Conservation (phyloP, 257 asterid genomes). For the Salvia rosmarinus region DNA sequence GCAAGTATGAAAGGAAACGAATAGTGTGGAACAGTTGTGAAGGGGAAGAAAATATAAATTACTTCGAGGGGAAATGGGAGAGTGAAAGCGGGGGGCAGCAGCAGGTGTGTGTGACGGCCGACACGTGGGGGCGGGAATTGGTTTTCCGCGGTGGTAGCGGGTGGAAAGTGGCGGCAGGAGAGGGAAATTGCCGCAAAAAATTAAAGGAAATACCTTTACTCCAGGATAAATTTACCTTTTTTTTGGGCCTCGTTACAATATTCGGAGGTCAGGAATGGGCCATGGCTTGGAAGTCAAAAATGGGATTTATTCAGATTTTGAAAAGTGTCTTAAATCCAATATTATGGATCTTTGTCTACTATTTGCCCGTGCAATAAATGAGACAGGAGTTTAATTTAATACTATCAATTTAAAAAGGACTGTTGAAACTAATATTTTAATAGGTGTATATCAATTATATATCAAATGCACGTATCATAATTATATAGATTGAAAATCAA, state of each 20-base stretch:
- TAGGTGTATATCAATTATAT: too few species aligned
- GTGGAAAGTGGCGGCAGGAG: conserved; percentile 39
- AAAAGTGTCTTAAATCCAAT: too few species aligned
- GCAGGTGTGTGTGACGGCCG: conserved; percentile 1
- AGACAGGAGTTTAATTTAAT: too few species aligned
- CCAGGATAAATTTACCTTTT: not conserved
- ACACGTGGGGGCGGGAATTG: conserved; percentile 56
- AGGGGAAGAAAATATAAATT: conserved; percentile 10
- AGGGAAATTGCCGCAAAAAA: not conserved
- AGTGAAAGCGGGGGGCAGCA: not conserved
- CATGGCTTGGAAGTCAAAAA: too few species aligned
- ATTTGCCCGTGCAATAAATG: too few species aligned
- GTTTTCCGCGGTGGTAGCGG: conserved; percentile 35
- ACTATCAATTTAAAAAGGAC: too few species aligned
- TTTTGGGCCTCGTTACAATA: not conserved
- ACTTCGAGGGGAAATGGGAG: conserved; percentile 18
- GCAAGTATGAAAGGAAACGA: not conserved
- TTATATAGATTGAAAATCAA: too few species aligned
- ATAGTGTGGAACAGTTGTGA: conserved; percentile 8
- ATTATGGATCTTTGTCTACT: too few species aligned
- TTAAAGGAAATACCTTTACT: not conserved
- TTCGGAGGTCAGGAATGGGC: not conserved
- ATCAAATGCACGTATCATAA: too few species aligned
- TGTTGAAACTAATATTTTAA: too few species aligned
- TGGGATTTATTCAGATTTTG: too few species aligned